These are phyloP conservation scores for Beauveria scarabaeidicola DNA, from an alignment of 2,329 filamentous ascomycete species.

Conservation along the genomic window DNA sequence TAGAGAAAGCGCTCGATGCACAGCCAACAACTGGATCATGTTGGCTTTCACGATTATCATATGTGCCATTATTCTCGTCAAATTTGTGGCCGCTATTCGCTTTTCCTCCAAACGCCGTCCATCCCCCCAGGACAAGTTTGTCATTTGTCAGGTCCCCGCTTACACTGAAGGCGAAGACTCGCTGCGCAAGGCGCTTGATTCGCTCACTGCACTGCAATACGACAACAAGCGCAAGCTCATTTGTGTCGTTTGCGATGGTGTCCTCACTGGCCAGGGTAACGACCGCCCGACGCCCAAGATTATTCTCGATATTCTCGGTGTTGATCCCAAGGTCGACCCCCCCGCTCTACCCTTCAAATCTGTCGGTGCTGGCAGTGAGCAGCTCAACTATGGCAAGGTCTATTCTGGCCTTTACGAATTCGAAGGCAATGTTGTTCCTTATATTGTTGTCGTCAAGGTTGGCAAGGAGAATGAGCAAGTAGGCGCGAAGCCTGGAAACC, in stretches of 20 bases:
- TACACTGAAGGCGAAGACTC: constrained; percentile 98
- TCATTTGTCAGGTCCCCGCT: constrained; percentile 95
- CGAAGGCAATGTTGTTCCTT: constrained; percentile 95
- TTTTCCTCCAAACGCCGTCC: constrained; percentile 88
- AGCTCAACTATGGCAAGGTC: constrained; percentile 97
- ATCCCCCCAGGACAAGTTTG: constrained; percentile 91
- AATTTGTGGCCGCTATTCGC: constrained; percentile 88
- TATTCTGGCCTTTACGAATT: constrained; percentile 97
- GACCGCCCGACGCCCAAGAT: constrained; percentile 96
- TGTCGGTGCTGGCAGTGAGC: constrained; percentile 77
- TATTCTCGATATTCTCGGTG: constrained; percentile 91
- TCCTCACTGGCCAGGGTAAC: constrained; percentile 93
- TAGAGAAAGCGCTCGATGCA: constrained; percentile 64
- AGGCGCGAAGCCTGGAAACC: constrained; percentile 91
- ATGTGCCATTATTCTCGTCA: constrained; percentile 69
- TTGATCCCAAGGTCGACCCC: constrained; percentile 93
- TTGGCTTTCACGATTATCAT: constrained; percentile 81
- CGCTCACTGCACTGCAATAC: constrained; percentile 86
- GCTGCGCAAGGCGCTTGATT: constrained; percentile 85
- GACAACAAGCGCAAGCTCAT: constrained; percentile 98
- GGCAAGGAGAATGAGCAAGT: constrained; percentile 91
- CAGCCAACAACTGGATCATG: constrained; percentile 85
- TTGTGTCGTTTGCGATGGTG: constrained; percentile 91
- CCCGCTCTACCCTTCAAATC: constrained; percentile 91
- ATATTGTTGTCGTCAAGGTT: constrained; percentile 91